Conservation (phyloP, 768 basidiomycete species). For the Amanita thiersii region DNA sequence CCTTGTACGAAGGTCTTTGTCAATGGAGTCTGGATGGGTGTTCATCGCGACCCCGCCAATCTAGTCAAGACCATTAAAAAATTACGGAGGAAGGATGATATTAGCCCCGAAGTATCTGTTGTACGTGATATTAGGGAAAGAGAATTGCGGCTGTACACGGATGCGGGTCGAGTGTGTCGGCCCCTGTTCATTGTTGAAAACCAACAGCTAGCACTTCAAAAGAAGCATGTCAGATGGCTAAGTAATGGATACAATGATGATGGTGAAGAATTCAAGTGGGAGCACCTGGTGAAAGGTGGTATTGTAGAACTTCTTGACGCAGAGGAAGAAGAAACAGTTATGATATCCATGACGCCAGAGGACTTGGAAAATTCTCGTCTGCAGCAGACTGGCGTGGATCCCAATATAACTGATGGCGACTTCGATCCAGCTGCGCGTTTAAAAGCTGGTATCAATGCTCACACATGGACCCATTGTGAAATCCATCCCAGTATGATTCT, state of each 20-base stretch:
- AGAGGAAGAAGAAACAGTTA: conserved; percentile 98
- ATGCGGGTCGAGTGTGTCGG: conserved; percentile 94
- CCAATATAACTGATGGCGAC: conserved; percentile 54
- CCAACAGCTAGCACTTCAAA: conserved; percentile 75
- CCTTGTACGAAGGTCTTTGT: conserved; percentile 96
- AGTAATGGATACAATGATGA: conserved; percentile 49
- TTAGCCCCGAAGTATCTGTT: conserved; percentile 92
- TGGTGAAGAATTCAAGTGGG: conserved; percentile 73
- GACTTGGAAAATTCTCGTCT: conserved; percentile 83
- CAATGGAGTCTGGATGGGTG: conserved; percentile 99
- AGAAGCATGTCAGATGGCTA: conserved; percentile 76
- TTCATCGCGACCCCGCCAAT: conserved; percentile 90
- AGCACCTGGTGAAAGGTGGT: conserved; percentile 76
- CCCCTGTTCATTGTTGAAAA: conserved; percentile 96
- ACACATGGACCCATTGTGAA: conserved; percentile 98
- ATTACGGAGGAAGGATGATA: conserved; percentile 88
- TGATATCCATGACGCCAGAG: conserved; percentile 99
- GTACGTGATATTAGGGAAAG: conserved; percentile 96
- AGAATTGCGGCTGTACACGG: conserved; percentile 91
- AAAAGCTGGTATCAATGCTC: conserved; percentile 76
- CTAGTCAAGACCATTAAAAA: conserved; percentile 91
- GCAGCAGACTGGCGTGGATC: conserved; percentile 50
- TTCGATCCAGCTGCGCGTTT: conserved; percentile 85
- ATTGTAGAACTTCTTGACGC: conserved; percentile 94
- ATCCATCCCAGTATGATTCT: conserved; percentile 99